Evolutionary conservation across 1,139 yeast genomes (phyloP).

Genomic region (Saccharomyces hybrid): DNA sequence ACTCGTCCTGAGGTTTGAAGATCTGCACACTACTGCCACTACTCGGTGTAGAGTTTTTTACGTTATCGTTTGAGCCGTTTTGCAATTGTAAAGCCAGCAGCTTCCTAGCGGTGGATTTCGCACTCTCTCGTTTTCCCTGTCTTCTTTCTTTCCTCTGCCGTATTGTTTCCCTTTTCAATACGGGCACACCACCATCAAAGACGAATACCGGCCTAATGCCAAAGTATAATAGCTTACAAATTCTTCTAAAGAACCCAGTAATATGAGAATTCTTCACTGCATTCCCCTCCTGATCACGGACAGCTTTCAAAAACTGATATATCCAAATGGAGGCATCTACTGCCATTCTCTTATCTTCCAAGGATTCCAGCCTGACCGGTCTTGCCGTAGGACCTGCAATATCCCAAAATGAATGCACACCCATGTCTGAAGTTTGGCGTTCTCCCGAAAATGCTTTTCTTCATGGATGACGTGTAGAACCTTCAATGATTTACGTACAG

Average conservation of each 20-base stretch:
- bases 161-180: slow-evolving; percentile 70
- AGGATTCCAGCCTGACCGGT: slow-evolving; percentile 82
- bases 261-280: slow-evolving; percentile 75
- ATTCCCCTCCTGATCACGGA: slow-evolving; percentile 79
- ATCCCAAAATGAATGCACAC: slow-evolving; percentile 94
- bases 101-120: slow-evolving; percentile 70
- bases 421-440: slow-evolving; percentile 46
- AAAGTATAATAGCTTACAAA: slow-evolving; percentile 80
- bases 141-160: slow-evolving; percentile 61
- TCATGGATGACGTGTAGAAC: background rate
- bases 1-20: slow-evolving; percentile 59
- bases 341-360: slow-evolving; percentile 68
- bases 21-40: slow-evolving; percentile 12
- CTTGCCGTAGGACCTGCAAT: slow-evolving; percentile 83
- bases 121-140: slow-evolving; percentile 65
- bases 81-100: slow-evolving; percentile 76
- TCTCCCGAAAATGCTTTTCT: background rate
- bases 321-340: slow-evolving; percentile 99
- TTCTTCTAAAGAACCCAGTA: slow-evolving; percentile 88
- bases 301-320: slow-evolving; percentile 92
- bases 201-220: slow-evolving; percentile 93
- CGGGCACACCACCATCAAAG: slow-evolving; percentile 96
- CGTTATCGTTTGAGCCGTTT: slow-evolving; percentile 30
- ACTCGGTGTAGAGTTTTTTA: slow-evolving; percentile 9
- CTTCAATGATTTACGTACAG: background rate